Conservation (phyloP, 352 stramenopile genomes). For the Blastocystis hominis region DNA sequence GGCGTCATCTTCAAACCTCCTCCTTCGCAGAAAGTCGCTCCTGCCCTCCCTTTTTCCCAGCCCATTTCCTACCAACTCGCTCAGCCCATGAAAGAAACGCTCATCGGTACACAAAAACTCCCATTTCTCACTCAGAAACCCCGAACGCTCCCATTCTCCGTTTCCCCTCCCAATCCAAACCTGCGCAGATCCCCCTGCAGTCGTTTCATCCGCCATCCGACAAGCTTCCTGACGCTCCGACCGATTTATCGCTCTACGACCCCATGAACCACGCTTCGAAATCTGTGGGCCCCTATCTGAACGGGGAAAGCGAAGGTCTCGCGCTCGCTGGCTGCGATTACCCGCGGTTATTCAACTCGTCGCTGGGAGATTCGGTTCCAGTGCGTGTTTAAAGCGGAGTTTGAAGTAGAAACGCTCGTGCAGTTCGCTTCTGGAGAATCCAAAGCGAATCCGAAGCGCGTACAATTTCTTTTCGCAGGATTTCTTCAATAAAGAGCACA, state of each 20-base stretch:
- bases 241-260: not conserved
- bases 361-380: not conserved
- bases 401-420: not conserved
- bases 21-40: not conserved
- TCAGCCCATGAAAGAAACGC: not conserved
- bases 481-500: not conserved
- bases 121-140: not conserved
- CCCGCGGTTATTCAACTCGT: not conserved
- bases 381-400: not conserved
- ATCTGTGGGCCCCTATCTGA: not conserved
- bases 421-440: not conserved
- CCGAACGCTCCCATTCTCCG: not conserved
- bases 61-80: not conserved
- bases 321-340: not conserved
- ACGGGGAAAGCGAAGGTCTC: not conserved
- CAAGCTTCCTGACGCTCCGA: not conserved
- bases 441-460: slow-evolving; percentile 34
- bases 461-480: slow-evolving; percentile 50
- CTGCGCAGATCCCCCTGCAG: not conserved
- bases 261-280: not conserved
- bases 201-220: not conserved
- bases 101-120: not conserved
- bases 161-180: not conserved
- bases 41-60: not conserved
- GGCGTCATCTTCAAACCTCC: not conserved